Base-by-base conservation (phyloP, 164 flowering plant genomes). In the Umbellularia californica region DNA sequence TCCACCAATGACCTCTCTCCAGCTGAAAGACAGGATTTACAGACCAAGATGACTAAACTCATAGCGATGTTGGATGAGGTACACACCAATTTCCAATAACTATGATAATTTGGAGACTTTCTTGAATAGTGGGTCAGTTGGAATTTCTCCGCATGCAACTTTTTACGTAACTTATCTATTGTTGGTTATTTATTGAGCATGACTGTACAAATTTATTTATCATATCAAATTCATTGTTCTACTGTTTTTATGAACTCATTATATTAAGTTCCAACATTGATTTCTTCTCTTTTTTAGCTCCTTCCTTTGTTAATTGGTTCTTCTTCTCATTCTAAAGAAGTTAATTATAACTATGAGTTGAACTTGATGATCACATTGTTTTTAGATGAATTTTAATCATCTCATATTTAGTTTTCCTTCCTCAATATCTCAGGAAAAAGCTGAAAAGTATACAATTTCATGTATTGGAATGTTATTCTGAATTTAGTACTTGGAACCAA, bases 51-150 rank as follows among this genome's bases (percentile, higher is more conserved):
- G 81, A 82, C 89, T 20, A 88, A 90, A 78, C 93, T 95, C 68
- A 65, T 88, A 77, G 79, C 90, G 69, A 87, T 92, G 97, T 83
- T 90, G 82, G 94, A 91, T 71, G 97, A 92, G 90, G 98, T 95
- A 82, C 75, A 82, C 74, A 41, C 63, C 50, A 65, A 50, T 58
- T 20, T 52, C n/a, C 22, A 28, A 33, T 28, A 6, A 11, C 33
- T 20, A 9, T 23, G 24, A 22, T 64, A 64, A 11, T 64, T 64
- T 64, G 20, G 27, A 9, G 60, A 15, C 20, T 55, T 55, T 13
- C 13, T 15, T 41, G 47, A 41, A 9, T 14, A 14, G 60, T 55
- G 60, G 20, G 5, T 55, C n/a, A 20, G 60, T 55, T 55, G 10
- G 60, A 55, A 55, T 55, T 55, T 20, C n/a, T 55, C 12, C 0